These are phyloP conservation scores for Didymella glomerata DNA, from an alignment of 2,329 filamentous ascomycete species.

Conservation along the genomic window DNA sequence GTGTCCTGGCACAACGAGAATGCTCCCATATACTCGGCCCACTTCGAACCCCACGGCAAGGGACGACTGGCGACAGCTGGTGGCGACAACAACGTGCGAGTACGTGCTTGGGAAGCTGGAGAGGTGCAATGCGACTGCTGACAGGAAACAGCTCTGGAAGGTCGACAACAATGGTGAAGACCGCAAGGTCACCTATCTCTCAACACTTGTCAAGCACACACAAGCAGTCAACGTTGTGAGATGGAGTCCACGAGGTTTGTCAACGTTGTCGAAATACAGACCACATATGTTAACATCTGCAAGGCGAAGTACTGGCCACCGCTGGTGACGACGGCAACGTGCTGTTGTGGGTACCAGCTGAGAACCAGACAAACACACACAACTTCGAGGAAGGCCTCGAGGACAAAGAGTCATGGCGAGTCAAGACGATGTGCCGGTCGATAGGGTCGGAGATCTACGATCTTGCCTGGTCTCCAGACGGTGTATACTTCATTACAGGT, in stretches of 20 bases:
- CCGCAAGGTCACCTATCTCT: slow-evolving; percentile 88
- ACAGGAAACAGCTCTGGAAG: slow-evolving; percentile 78
- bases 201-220: slow-evolving; percentile 90
- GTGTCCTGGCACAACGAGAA: slow-evolving; percentile 99
- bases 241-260: slow-evolving; percentile 88
- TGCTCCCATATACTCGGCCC: slow-evolving; percentile 94
- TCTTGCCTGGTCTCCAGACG: slow-evolving; percentile 98
- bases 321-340: slow-evolving; percentile 98
- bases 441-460: slow-evolving; percentile 97
- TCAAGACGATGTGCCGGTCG: slow-evolving; percentile 97
- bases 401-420: slow-evolving; percentile 95
- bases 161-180: slow-evolving; percentile 86
- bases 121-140: slow-evolving; percentile 39
- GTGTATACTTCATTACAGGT: slow-evolving; percentile 93
- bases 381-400: slow-evolving; percentile 88
- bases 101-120: slow-evolving; percentile 57
- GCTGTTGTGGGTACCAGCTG: slow-evolving; percentile 92
- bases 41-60: slow-evolving; percentile 93
- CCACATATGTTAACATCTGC: slow-evolving; percentile 28
- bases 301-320: slow-evolving; percentile 91
- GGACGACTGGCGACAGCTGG: slow-evolving; percentile 91
- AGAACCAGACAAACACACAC: slow-evolving; percentile 69
- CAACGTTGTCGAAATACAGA: background rate
- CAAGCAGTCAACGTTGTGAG: slow-evolving; percentile 98
- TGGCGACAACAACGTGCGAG: slow-evolving; percentile 95